Conservation (phyloP, 805 yeast genomes). For the Yamadazyma phyllophila region DNA sequence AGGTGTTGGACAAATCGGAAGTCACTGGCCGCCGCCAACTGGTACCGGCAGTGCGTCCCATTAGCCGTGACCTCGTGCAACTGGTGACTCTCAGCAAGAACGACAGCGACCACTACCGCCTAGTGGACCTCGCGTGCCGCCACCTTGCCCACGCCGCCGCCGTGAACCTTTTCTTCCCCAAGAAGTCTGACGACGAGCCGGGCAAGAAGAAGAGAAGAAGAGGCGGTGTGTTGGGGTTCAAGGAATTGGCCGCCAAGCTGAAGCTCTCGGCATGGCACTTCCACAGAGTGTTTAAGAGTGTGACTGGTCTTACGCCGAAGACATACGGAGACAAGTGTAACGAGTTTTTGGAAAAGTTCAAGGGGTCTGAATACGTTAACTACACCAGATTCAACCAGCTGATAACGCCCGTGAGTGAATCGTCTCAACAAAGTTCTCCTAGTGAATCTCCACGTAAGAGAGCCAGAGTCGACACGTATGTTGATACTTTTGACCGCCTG, state of each 20-base stretch:
- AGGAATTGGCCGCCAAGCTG: constrained; percentile 82
- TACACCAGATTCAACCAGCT: constrained; percentile 12
- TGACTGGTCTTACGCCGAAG: constrained; percentile 85
- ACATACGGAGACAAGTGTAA: constrained; percentile 84
- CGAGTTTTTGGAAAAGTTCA: constrained; percentile 47
- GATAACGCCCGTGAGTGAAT: constrained; percentile 11
- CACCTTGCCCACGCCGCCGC: constrained; percentile 82
- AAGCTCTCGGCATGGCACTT: constrained; percentile 90
- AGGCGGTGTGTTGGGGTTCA: constrained; percentile 80
- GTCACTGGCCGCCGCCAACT: constrained; percentile 22
- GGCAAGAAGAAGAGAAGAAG: constrained; percentile 51
- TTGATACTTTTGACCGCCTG: neutral
- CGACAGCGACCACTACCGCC: constrained; percentile 65
- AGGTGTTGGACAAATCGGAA: constrained; percentile 18
- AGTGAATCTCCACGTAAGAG: constrained; percentile 6
- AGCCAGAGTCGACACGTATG: neutral
- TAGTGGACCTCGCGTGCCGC: constrained; percentile 77
- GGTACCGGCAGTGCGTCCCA: constrained; percentile 20
- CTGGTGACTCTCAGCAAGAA: constrained; percentile 44
- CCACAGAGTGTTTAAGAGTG: constrained; percentile 83
- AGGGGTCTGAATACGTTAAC: constrained; percentile 19
- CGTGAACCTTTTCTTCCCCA: constrained; percentile 30
- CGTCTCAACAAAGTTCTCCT: neutral
- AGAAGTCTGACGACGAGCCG: constrained; percentile 19
- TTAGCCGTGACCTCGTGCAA: constrained; percentile 3